Base-by-base conservation (phyloP, 768 basidiomycete species). In the Kwoniella botswanensis region DNA sequence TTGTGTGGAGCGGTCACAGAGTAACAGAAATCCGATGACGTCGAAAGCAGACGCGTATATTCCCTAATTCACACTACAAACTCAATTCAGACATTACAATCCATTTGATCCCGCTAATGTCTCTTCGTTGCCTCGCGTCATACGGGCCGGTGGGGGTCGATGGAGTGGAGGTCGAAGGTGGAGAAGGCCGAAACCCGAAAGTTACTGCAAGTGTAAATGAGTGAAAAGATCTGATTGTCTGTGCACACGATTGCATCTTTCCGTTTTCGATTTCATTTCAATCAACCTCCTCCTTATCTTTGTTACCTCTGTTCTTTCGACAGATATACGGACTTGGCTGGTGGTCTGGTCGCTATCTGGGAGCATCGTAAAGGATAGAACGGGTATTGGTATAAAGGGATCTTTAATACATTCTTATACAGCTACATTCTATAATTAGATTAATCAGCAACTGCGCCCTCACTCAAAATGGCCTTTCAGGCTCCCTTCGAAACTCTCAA, bases 391-490 rank as follows among this genome's bases (percentile, higher is more conserved):
- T 15, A 12, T 35, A 17, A 58, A 4, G 57, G 17, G 29, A 15
- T 13, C 15, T 17, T 24, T 35, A 1, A 9, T 12, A 1, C 57
- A 15, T 6, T 50, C 0, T 1, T 15, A 50, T 50, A 50, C 18
- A 50, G 18, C 46, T 50, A 18, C 46, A 50, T 18, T 50, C 46
- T 50, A 50, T 62, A 29, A 22, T 46, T 43, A 24, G 18, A 18
- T 50, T 62, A 43, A 41, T 50, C 61, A 50, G 21, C 61, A 63
- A 24, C 50, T n/a, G 11, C 17, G 15, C 24, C 29, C 24, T 21
- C 26, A n/a, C 43, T 44, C 61, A 50, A 26, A 18, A 68, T 68
- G 67, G 67, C 67, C 22, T 50, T 62, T 21, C 67, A 68, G 43
- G 41, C 43, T 5, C 29, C 67, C n/a, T 68, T 68, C 17, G 24